These are phyloP conservation scores for Castanea mollissima DNA, from an alignment of 306 rosid genomes.

Conservation along the genomic window DNA sequence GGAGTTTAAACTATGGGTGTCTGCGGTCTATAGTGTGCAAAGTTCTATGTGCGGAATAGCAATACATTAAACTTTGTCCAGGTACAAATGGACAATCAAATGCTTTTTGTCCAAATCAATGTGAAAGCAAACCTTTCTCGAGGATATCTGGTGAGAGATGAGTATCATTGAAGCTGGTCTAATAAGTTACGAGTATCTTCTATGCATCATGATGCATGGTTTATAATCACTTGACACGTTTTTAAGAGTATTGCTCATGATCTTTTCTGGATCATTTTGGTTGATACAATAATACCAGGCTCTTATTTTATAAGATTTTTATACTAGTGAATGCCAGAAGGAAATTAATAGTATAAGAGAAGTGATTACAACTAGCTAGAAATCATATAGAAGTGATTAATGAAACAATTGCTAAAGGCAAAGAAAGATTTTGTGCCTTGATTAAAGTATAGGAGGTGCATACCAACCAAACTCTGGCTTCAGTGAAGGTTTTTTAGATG, in stretches of 20 bases:
- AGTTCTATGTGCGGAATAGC: no score
- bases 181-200: background rate
- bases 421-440: constrained; percentile 26
- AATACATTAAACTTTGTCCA: no score
- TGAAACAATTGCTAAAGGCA: constrained; percentile 6
- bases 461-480: constrained; percentile 2
- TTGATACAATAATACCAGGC: background rate
- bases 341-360: background rate
- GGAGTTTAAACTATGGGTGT: no score
- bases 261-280: background rate
- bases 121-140: no score
- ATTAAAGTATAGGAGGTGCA: constrained; percentile 8
- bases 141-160: no score
- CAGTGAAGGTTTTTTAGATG: constrained; percentile 26
- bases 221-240: constrained; percentile 2
- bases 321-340: background rate
- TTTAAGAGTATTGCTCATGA: background rate
- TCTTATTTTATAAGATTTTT: background rate
- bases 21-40: no score
- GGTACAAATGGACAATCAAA: no score
- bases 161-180: no score
- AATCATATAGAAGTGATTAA: constrained; percentile 15
- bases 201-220: background rate
- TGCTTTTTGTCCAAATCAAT: no score
- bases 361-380: constrained; percentile 12